A percentile compares a stretch with the other conserved stretches of the same genome.
phyloP scores from a whole-genome alignment of 1,139 yeast species.

The Pichia sp. region DNA sequence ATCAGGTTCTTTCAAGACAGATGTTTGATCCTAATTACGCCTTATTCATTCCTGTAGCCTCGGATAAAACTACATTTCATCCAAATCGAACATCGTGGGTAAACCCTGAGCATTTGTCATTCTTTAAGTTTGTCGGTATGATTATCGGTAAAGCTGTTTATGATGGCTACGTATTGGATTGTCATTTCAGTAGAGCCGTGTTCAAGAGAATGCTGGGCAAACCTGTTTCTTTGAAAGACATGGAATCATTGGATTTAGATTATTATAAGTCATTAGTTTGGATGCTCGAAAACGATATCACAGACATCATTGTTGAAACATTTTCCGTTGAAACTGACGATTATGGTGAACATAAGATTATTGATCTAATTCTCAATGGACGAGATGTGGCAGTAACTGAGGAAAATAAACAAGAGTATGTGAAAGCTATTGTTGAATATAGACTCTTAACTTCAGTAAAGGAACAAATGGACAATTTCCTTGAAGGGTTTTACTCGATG shows the following conservation, averaged over 20 bases:
- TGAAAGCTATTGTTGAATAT: slow-evolving; percentile 79
- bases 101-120: slow-evolving; percentile 88
- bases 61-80: slow-evolving; percentile 92
- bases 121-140: slow-evolving; percentile 92
- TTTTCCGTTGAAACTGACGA: slow-evolving; percentile 93
- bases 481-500: slow-evolving; percentile 85
- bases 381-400: slow-evolving; percentile 83
- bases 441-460: slow-evolving; percentile 77
- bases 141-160: slow-evolving; percentile 91
- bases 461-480: slow-evolving; percentile 83
- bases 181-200: slow-evolving; percentile 94
- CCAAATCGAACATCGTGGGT: slow-evolving; percentile 92
- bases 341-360: slow-evolving; percentile 72
- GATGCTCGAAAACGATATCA: slow-evolving; percentile 96
- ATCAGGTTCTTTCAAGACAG: slow-evolving; percentile 87
- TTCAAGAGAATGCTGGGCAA: slow-evolving; percentile 82
- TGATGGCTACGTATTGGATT: slow-evolving; percentile 84
- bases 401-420: slow-evolving; percentile 87
- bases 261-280: slow-evolving; percentile 89
- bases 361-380: slow-evolving; percentile 70
- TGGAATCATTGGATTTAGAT: slow-evolving; percentile 91
- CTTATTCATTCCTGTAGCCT: slow-evolving; percentile 83
- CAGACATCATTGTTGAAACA: slow-evolving; percentile 94
- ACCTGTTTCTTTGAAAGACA: slow-evolving; percentile 81
- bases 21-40: slow-evolving; percentile 98